Percentiles rank a stretch among this genome's conserved stretches.
Conservation (phyloP, 1,139 yeast species). For the Magnusiomyces sp. region DNA sequence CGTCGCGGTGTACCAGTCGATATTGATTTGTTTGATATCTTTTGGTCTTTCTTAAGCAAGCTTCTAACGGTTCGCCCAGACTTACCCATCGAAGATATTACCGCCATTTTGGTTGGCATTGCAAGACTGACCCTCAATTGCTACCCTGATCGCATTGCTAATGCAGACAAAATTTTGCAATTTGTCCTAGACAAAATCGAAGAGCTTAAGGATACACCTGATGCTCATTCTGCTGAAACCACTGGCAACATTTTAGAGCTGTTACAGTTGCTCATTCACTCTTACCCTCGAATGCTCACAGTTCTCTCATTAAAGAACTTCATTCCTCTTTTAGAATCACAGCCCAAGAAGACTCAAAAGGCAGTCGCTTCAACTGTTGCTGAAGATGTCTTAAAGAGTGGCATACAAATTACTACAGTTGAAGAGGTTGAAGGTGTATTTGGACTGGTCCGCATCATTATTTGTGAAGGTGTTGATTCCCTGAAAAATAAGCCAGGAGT, state of each 20-base stretch:
- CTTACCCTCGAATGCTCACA: constrained; percentile 19
- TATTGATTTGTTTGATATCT: constrained; percentile 43
- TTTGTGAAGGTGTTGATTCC: constrained; percentile 23
- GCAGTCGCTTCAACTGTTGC: constrained; percentile 27
- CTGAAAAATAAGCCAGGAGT: constrained; percentile 9
- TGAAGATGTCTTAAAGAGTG: constrained; percentile 4
- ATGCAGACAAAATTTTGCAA: constrained; percentile 53
- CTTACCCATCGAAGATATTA: constrained; percentile 54
- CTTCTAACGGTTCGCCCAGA: constrained; percentile 53
- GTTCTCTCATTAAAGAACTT: constrained; percentile 32
- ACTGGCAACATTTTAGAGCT: constrained; percentile 45
- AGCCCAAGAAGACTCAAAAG: constrained; percentile 32
- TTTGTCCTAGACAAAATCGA: constrained; percentile 48
- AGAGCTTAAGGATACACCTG: constrained; percentile 21
- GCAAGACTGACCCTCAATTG: constrained; percentile 57
- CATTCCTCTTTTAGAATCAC: constrained; percentile 31
- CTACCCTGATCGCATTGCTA: constrained; percentile 53
- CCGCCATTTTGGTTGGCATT: constrained; percentile 56
- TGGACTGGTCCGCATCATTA: constrained; percentile 32
- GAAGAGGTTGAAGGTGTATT: constrained; percentile 34
- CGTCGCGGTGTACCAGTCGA: constrained; percentile 19
- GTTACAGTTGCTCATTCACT: constrained; percentile 49
- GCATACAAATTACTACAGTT: constrained; percentile 21
- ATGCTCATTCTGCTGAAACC: constrained; percentile 20
- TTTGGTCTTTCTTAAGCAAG: constrained; percentile 56